Base-by-base conservation (phyloP, 2,329 filamentous ascomycete genomes). In the Fusarium oligoseptatum region DNA sequence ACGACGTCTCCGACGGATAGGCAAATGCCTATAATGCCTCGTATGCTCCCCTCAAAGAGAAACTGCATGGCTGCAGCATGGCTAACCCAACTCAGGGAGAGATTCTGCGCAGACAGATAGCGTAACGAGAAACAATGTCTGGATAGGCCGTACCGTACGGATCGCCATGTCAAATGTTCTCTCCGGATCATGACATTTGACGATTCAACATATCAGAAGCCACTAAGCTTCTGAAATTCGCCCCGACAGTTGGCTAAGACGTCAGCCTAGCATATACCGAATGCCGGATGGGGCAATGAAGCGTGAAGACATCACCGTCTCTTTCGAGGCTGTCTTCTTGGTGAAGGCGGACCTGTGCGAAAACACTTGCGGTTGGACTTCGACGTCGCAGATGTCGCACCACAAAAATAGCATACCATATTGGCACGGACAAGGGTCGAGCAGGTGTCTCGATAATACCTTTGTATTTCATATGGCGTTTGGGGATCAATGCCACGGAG, bases 101-200 rank as follows among this genome's bases (percentile, higher is more conserved):
- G 24, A 67, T 6, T 50, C 60, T 6, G 58, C 70, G 2, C 50
- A 57, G 4, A 22, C 29, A 0, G 69, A 73, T 14, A 71, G 71
- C 3, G 71, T 73, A 3, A 70, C 75, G 3, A 64, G 43, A 17
- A 82, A 77, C 6, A 82, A 82, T 63, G 77, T 79, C 14, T 77
- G 79, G 75, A 80, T 83, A 63, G 77, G 78, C 37, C 78, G 74
- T 43, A 82, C 81, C 10, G 78, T 82, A 32, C 78, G 79, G 6
- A 63, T 77, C 6, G 81, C 80, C 34, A 80, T 82, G 76, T 69
- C 75, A 11, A 73, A 75, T 6, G 75, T 78, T 1, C 27, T 78
- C 4, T 74, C 75, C 6, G 66, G 68, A 10, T 65, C 74, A 65
- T 80, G 66, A 76, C 14, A 17, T 8, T 50, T 14, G 32, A 22